Base-by-base conservation (phyloP, 1,284 basidiomycete species). In the Leccinum subrobustum region DNA sequence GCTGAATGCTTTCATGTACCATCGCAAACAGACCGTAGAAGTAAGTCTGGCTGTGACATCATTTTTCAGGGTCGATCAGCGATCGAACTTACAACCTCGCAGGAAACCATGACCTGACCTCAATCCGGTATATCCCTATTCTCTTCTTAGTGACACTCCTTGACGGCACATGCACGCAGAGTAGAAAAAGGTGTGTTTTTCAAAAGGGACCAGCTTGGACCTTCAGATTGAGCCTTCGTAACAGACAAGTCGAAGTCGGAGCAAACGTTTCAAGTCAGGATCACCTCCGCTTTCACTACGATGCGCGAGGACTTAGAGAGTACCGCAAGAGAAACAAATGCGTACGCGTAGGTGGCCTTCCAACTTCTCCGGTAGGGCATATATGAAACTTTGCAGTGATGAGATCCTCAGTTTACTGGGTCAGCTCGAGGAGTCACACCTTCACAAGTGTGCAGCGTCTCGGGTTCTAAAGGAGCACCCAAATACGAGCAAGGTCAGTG, bases 311-410 rank as follows among this genome's bases (percentile, higher is more conserved):
- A 68, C 37, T 37, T 65, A 29, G 59, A 60, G 47, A 59, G 47
- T 31, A 59, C 62, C 3, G 61, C 59, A 11, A 62, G 51, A 29
- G 74, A 73, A 54, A 64, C 68, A 8, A 60, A 63, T 35, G 23
- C 56, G 2, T 66, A 74, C 50, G 62, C 63, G 72, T 76, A 62
- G 63, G 75, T 63, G 25, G n/a, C 39, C 29, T 51, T 58, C n/a
- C 52, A 33, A 35, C 37, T 29, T 31, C 12, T 25, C 20, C 18
- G 23, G 14, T n/a, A 58, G 35, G 56, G 33, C 56, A 48, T 33
- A 14, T 58, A 51, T 27, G 35, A 63, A 56, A 47, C n/a, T 39
- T 53, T 11, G 25, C 59, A 76, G 71, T 7, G 68, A 75, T 60
- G 54, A 61, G 25, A 65, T 64, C 23, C 58, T 71, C 16, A 55